Evolutionary conservation across 1,284 basidiomycete species (phyloP), one percentile per base, ranked within the genome.

Genomic region (Cryptococcus sp.): DNA sequence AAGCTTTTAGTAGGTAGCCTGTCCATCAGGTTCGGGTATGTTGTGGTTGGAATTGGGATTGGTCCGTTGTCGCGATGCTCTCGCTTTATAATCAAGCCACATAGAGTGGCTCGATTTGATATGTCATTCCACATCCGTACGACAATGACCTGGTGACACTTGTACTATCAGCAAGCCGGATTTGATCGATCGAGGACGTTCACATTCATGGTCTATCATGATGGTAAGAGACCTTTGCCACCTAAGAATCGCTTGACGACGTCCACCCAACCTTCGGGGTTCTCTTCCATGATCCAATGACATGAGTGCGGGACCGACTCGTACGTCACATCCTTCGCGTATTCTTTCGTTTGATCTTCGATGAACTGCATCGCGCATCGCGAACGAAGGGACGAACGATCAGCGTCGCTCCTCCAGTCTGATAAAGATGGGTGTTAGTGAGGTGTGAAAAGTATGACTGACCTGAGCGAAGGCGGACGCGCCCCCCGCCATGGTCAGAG

Each of bases 261-360:
- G 19, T 59, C 27, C 1, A 65, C 44, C 20, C 60, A 67, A 4
- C 53, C 67, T 42, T 65, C 60, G 1, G 70, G 63, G 40, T 67
- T 68, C 60, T 71, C 68, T 48, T 68, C 66, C 27, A 62, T 54
- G 3, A 67, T 55, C 64, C 67, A 71, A 50, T 71, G 70, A n/a
- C 54, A 52, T 38, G 55, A 52, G 15, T 59, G 41, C 25, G 52
- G 49, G 4, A 71, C 57, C 10, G 52, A 42, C n/a, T 47, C 58
- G 38, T 58, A 63, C 13, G 42, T 50, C 5, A 66, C 65, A 39
- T 64, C 56, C 17, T 69, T 54, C 19, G 62, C 60, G 15, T 67
- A 50, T 48, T 72, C 68, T 11, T 53, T 48, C 7, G 60, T 62
- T 58, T 65, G 57, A 22, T 51, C 53, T 44, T 63, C 54, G 8